phyloP scores from a whole-genome alignment of 768 basidiomycete genomes.

The Boletus barrowsii region DNA sequence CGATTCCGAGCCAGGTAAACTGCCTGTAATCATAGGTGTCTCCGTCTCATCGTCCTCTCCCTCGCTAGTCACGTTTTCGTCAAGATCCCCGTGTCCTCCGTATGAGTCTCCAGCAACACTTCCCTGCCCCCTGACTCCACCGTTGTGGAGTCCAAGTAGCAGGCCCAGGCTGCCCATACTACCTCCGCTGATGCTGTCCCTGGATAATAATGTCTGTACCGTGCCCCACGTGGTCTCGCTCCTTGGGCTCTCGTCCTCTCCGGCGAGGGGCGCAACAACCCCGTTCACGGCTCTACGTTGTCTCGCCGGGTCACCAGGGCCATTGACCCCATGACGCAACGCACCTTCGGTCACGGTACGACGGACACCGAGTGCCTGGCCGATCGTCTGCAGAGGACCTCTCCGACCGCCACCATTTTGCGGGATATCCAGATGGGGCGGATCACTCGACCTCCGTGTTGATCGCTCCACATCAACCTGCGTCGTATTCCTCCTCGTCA shows the following conservation, averaged over 20 bases:
- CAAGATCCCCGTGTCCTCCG: constrained; percentile 14
- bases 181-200: constrained; percentile 15
- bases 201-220: constrained; percentile 25
- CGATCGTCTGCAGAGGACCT: constrained; percentile 12
- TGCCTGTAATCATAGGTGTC: constrained; percentile 21
- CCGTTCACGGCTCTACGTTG: constrained; percentile 9
- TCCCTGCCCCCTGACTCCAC: constrained; percentile 26
- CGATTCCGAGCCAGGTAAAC: constrained; percentile 17
- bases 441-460: constrained; percentile 15
- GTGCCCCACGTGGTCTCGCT: constrained; percentile 38
- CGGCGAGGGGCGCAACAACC: constrained; percentile 11
- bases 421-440: constrained; percentile 6
- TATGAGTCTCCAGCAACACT: constrained; percentile 17
- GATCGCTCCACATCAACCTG: constrained; percentile 22
- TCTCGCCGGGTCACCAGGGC: constrained; percentile 5
- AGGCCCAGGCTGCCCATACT: constrained; percentile 29
- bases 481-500: constrained; percentile 25
- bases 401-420: constrained; percentile 20
- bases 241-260: constrained; percentile 27
- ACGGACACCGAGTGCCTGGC: constrained; percentile 17
- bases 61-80: constrained; percentile 14
- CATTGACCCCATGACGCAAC: constrained; percentile 4
- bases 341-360: constrained; percentile 19
- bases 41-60: constrained; percentile 17
- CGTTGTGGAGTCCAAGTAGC: constrained; percentile 31